These are phyloP conservation scores for Stagonosporopsis tanaceti DNA, from an alignment of 2,329 filamentous ascomycete genomes.

Conservation along the genomic window DNA sequence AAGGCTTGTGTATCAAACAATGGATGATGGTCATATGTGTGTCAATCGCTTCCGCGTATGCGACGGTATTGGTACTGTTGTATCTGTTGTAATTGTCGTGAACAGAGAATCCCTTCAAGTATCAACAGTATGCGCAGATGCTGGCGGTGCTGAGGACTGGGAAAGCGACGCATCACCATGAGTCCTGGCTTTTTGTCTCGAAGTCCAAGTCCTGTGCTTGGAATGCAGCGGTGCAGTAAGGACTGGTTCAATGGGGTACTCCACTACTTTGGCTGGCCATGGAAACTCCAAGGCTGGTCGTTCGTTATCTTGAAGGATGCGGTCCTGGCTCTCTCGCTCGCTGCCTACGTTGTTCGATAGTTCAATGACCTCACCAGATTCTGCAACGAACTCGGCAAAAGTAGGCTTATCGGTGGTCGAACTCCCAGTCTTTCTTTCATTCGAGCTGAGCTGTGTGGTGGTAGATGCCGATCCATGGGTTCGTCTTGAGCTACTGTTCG, in stretches of 20 bases:
- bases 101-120: neutral
- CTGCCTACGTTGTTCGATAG: slow-evolving; percentile 8
- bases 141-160: neutral
- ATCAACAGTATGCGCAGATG: neutral
- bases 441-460: neutral
- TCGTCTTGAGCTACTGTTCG: slow-evolving; percentile 2
- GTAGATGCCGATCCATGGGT: neutral
- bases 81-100: neutral
- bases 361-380: slow-evolving; percentile 11
- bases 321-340: slow-evolving; percentile 14
- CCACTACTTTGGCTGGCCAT: slow-evolving; percentile 9
- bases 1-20: neutral
- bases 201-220: slow-evolving; percentile 7
- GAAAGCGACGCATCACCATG: neutral
- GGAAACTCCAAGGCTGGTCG: neutral
- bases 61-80: too few species aligned
- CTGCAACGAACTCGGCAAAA: slow-evolving; percentile 10
- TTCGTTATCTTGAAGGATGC: slow-evolving; percentile 6
- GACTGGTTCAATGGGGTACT: neutral
- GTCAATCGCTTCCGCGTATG: too few species aligned
- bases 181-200: neutral
- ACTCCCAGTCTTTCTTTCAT: neutral
- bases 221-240: slow-evolving; percentile 8
- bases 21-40: neutral
- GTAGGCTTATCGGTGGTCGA: slow-evolving; percentile 7